Evolutionary conservation across 176 grass and related monocot genomes (phyloP), one percentile per base, ranked within the genome.

Genomic region (Oryza coarctata): DNA sequence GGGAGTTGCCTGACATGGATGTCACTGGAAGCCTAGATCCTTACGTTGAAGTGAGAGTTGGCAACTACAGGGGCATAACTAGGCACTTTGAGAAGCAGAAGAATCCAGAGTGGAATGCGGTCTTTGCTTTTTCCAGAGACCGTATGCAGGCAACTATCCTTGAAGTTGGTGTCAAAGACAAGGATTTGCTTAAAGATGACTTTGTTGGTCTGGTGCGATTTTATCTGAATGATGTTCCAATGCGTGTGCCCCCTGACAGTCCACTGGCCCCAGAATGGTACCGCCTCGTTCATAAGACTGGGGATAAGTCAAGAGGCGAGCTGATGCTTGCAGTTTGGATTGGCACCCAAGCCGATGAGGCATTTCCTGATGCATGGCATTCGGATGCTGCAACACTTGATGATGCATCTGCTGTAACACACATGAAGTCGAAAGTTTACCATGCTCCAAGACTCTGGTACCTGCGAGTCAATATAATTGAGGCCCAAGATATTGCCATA

Each of bases 301-400:
- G 93, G 17, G 91, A 88, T 34, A 99, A 86, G 83, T 86, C 65
- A 55, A 99, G 85, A 85, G 96, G 93, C 45, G 96, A 99, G 62
- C 80, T 99, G 73, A 99, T 99, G 96, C 91, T 99, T 84, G 96
- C 96, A 47, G 93, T 99, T 83, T 99, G 96, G 96, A 87, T 99
- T n/a, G 96, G 96, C 41, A 99, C 96, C 30, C 96, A 99, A 83
- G 93, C 93, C 41, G 96, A 99, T 14, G 96, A 99, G 86, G 89
- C 93, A 76, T 99, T 99, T 86, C 91, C 96, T 81, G 96, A 99
- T 65, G 96, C 96, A 73, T 94, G 91, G 93, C 96, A 94, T 73
- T 91, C 93, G 0, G 96, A 99, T 85, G 88, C 91, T 65, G 89
- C 81, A 23, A 72, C 65, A 47, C 79, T 82, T 83, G 77, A 64